Conservation (phyloP, 352 stramenopile genomes). For the Aphanomyces invadans region DNA sequence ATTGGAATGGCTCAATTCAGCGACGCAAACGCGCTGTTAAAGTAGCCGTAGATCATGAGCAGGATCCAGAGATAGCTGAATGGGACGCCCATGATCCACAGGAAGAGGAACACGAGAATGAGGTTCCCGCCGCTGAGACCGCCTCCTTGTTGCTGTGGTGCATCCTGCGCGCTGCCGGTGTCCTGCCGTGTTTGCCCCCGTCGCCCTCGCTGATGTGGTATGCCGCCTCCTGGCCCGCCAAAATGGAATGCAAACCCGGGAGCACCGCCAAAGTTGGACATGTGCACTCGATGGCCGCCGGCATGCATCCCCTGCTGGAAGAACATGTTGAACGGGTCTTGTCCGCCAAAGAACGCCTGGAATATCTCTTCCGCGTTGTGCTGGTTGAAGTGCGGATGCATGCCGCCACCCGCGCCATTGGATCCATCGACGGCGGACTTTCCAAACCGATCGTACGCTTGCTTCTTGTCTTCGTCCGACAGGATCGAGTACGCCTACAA, state of each 20-base stretch:
- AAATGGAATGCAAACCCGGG: constrained; percentile 75
- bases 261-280: constrained; percentile 55
- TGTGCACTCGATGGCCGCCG: constrained; percentile 51
- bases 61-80: constrained; percentile 73
- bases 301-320: constrained; percentile 54
- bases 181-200: background rate
- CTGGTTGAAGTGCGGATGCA: constrained; percentile 51
- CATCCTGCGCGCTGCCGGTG: background rate
- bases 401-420: constrained; percentile 30
- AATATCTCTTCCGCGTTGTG: constrained; percentile 79
- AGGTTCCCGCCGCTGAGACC: constrained; percentile 61
- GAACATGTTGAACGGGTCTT: constrained; percentile 80
- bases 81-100: constrained; percentile 76
- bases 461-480: constrained; percentile 79
- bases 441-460: constrained; percentile 88
- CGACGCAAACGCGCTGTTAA: constrained; percentile 25
- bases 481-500: constrained; percentile 84
- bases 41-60: constrained; percentile 69
- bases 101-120: constrained; percentile 60
- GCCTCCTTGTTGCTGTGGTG: background rate
- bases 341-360: constrained; percentile 68
- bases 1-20: background rate
- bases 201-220: background rate
- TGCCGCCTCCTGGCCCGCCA: constrained; percentile 27
- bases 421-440: constrained; percentile 55